A percentile compares a stretch with the other conserved stretches of the same genome.
Conservation (phyloP, 106 monocot species). For the Phalaenopsis aphrodite region DNA sequence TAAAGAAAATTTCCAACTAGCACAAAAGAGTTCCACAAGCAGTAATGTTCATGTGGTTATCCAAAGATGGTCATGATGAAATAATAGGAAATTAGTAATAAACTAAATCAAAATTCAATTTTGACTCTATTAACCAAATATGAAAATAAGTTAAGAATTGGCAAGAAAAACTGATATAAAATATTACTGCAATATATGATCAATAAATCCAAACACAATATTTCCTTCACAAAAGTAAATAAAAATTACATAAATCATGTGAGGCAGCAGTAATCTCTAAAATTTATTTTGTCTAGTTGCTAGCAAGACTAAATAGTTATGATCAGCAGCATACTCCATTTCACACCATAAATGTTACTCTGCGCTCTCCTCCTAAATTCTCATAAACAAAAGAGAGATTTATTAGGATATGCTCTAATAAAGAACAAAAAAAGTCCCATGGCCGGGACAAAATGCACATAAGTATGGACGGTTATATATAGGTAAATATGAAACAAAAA, state of each 20-base stretch:
- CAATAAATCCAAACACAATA: neutral
- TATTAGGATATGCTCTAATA: neutral
- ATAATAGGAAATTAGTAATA: neutral
- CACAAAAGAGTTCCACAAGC: neutral
- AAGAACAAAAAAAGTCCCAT: neutral
- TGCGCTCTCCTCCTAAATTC: neutral
- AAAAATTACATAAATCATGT: neutral
- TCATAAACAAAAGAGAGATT: too few relatives aligned
- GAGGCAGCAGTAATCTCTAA: neutral
- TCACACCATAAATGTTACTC: neutral
- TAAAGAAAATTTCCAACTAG: neutral
- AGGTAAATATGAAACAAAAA: neutral
- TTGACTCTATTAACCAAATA: neutral
- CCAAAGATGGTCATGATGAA: neutral
- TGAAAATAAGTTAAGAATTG: neutral
- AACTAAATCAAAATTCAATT: neutral
- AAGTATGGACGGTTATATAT: neutral
- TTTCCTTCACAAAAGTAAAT: neutral
- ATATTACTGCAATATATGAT: neutral
- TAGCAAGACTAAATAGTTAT: neutral
- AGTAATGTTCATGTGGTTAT: neutral
- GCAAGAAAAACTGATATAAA: neutral
- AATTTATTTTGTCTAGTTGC: neutral
- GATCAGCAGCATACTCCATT: neutral
- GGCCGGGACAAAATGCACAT: neutral